Base-by-base conservation (phyloP, 225 moss, liverwort and hornwort species). In the Bryoerythrophyllum caledonicum region DNA sequence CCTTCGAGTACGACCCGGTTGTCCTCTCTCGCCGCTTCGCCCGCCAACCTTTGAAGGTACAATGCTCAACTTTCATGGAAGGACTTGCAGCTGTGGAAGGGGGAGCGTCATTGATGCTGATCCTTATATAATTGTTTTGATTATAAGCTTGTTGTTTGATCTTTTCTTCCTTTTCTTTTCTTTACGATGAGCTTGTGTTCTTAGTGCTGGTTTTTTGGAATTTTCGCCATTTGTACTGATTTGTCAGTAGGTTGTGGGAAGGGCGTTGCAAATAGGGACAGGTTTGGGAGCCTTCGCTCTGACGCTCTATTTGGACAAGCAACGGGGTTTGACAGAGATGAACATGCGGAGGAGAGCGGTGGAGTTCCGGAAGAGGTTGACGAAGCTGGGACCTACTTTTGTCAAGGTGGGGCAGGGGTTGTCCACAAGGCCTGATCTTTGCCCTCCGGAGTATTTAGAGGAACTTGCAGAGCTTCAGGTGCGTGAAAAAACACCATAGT, bases 341-440 rank as follows among this genome's bases (percentile, higher is more conserved):
- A 99, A 94, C 70, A 91, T 93, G 94, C 86, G 86, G 59, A 90
- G 79, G 86, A 85, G 97, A 78, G 97, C 97, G 35, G 78, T 69
- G 63, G 88, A 95, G 82, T 79, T 99, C 79, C 77, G 97, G 69
- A 86, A 88, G 69, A 93, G 78, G 74, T 76, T 99, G 51, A 74
- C 83, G 37, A 71, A 65, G 48, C 91, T 99, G 61, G 97, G 97
- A 63, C 97, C 97, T 55, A 99, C 97, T 10, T 99, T 99, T 75
- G 97, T 99, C 62, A 99, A 99, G 78, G 91, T 99, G 80, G 97
- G 97, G 56, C 97, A 99, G 83, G 97, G 94, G 52, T 90, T 99
- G 68, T 99, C 97, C 53, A 99, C 97, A 63, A 83, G 97, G 57
- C 97, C 97, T 35, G 97, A 99, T 79, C 83, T 99, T 53, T 99